These are phyloP conservation scores for Ramalina intermedia DNA, from an alignment of 495 filamentous ascomycete genomes.

Conservation along the genomic window DNA sequence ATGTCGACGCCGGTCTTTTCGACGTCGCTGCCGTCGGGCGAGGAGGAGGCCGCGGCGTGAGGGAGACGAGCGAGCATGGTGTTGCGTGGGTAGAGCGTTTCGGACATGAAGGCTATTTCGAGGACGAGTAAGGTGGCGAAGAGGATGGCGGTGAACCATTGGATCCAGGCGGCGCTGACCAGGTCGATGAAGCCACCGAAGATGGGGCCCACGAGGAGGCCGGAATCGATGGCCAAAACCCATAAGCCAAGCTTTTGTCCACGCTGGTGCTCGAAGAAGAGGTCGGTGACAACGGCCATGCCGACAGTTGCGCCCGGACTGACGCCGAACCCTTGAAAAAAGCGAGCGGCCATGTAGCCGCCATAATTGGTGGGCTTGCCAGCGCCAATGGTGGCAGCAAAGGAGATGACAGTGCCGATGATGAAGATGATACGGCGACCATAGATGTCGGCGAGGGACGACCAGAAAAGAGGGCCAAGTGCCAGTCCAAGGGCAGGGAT, in stretches of 20 bases:
- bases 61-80: conserved; percentile 32
- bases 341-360: conserved; percentile 44
- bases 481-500: conserved; percentile 45
- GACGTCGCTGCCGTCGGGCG: conserved; percentile 8
- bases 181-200: conserved; percentile 43
- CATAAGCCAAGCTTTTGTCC: conserved; percentile 49
- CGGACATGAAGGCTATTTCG: conserved; percentile 40
- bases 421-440: conserved; percentile 41
- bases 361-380: conserved; percentile 30
- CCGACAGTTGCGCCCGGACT: conserved; percentile 45
- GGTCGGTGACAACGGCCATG: conserved; percentile 37
- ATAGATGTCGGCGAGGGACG: conserved; percentile 42
- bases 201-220: conserved; percentile 40
- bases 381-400: conserved; percentile 38
- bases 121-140: conserved; percentile 36
- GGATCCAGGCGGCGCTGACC: conserved; percentile 38
- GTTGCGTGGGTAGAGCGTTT: conserved; percentile 45
- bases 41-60: neutral
- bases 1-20: conserved; percentile 16
- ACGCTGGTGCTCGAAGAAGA: conserved; percentile 48
- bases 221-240: conserved; percentile 44
- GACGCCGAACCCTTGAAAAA: conserved; percentile 49
- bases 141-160: conserved; percentile 44
- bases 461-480: conserved; percentile 44
- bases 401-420: conserved; percentile 36